Conservation (phyloP, 345 rosid species). For the Corchorus capsularis region DNA sequence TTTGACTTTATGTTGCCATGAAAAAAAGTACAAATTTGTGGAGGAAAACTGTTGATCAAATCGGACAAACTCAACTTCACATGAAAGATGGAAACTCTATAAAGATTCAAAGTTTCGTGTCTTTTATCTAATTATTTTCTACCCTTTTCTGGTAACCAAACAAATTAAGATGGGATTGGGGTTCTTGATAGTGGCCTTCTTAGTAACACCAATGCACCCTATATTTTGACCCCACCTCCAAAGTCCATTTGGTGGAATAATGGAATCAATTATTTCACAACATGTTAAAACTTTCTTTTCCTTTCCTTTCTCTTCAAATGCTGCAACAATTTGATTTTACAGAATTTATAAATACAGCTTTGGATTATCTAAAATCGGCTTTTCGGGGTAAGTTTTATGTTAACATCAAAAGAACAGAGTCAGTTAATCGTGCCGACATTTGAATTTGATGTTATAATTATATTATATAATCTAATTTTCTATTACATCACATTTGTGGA, state of each 20-base stretch:
- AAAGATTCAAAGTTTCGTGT: neutral
- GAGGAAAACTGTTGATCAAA: neutral
- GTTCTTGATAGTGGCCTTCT: neutral
- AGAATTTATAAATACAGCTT: neutral
- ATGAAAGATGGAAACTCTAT: neutral
- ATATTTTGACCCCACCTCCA: neutral
- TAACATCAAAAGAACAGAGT: neutral
- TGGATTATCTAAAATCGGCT: neutral
- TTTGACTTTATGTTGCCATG: neutral
- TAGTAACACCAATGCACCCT: neutral
- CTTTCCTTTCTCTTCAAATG: neutral
- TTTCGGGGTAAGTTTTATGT: conserved; percentile 1
- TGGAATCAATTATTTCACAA: neutral
- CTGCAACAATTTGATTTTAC: neutral
- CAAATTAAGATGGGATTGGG: neutral
- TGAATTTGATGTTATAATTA: neutral
- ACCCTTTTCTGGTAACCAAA: neutral
- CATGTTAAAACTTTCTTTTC: neutral
- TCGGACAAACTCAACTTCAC: neutral
- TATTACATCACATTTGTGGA: neutral
- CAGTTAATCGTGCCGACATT: neutral
- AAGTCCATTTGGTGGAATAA: neutral
- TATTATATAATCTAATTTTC: too few relatives aligned
- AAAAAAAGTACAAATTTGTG: neutral
- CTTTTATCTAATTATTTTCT: neutral